Evolutionary conservation across 495 filamentous ascomycete species (phyloP).

Genomic region (Xeromyces bisporus): DNA sequence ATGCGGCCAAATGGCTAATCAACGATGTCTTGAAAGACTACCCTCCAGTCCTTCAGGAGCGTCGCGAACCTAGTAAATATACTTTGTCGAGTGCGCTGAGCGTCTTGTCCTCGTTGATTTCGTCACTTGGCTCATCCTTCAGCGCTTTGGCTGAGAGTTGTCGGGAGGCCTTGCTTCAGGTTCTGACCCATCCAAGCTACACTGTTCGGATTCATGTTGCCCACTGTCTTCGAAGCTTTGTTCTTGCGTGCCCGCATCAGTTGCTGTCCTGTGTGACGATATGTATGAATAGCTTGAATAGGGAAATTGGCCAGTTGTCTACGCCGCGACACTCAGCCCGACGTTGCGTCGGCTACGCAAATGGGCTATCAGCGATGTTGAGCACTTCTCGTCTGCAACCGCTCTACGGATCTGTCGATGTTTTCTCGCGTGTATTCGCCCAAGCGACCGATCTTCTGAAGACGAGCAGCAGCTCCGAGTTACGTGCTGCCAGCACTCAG

Average conservation of each 20-base stretch:
- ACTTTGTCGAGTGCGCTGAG: slow-evolving; percentile 63
- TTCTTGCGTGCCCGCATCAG: slow-evolving; percentile 80
- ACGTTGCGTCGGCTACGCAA: slow-evolving; percentile 79
- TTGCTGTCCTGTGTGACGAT: slow-evolving; percentile 82
- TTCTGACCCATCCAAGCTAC: slow-evolving; percentile 88
- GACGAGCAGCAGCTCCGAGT: slow-evolving; percentile 76
- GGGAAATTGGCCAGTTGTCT: slow-evolving; percentile 65
- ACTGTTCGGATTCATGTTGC: slow-evolving; percentile 84
- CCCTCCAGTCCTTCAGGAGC: slow-evolving; percentile 81
- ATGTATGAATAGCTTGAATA: slow-evolving; percentile 85
- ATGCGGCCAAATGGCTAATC: slow-evolving; percentile 63
- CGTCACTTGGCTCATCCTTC: slow-evolving; percentile 64
- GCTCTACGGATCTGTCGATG: slow-evolving; percentile 85
- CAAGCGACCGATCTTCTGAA: slow-evolving; percentile 88
- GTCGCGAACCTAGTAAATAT: slow-evolving; percentile 78
- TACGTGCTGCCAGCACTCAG: slow-evolving; percentile 82
- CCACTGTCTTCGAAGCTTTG: slow-evolving; percentile 68
- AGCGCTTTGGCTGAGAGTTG: slow-evolving; percentile 59
- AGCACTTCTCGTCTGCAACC: slow-evolving; percentile 79
- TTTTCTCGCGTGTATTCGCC: slow-evolving; percentile 78
- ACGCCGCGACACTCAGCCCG: slow-evolving; percentile 64
- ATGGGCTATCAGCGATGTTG: slow-evolving; percentile 81
- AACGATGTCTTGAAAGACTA: slow-evolving; percentile 90
- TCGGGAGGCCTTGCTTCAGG: slow-evolving; percentile 76
- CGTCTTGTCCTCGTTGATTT: slow-evolving; percentile 62